Evolutionary conservation across 2,329 filamentous ascomycete genomes (phyloP).

Genomic region (Monosporascus sp.): DNA sequence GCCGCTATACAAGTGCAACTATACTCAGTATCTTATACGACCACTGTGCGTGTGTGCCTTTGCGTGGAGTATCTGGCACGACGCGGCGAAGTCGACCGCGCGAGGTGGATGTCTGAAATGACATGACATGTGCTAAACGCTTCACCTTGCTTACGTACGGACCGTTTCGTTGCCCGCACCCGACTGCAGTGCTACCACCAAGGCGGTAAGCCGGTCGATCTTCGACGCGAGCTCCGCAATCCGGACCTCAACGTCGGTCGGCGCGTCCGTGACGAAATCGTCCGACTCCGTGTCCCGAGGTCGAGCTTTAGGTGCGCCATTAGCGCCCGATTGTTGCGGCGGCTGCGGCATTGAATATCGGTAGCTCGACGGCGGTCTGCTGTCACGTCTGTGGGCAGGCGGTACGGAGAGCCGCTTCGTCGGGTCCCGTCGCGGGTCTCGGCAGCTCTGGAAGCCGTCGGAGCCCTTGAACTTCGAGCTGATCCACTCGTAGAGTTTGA

Average conservation of each 20-base stretch:
- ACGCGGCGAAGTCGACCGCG: too few relatives aligned
- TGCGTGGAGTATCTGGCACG: too few relatives aligned
- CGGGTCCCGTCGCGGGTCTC: constrained; percentile 33
- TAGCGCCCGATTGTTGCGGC: constrained; percentile 17
- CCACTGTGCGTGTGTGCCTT: too few relatives aligned
- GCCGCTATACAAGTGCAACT: too few relatives aligned
- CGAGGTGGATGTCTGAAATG: too few relatives aligned
- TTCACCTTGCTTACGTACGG: constrained; percentile 9
- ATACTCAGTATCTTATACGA: too few relatives aligned
- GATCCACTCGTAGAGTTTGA: constrained; percentile 60
- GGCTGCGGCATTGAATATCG: constrained; percentile 17
- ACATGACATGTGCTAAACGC: too few relatives aligned
- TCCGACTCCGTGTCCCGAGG: constrained; percentile 17
- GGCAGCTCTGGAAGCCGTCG: constrained; percentile 43
- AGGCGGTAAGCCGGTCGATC: constrained; percentile 52
- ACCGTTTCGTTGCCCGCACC: constrained; percentile 15
- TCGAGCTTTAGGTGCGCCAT: constrained; percentile 13
- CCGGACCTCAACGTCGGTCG: constrained; percentile 41
- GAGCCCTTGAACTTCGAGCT: constrained; percentile 29
- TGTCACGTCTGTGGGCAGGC: constrained; percentile 13
- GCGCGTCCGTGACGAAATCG: constrained; percentile 32
- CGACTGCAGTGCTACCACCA: constrained; percentile 45
- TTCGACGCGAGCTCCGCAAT: constrained; percentile 50
- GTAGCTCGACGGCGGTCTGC: constrained; percentile 16
- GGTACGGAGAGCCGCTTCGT: constrained; percentile 17